Base-by-base conservation (phyloP, 352 stramenopile species). In the Globisporangium rhizosaccharum region DNA sequence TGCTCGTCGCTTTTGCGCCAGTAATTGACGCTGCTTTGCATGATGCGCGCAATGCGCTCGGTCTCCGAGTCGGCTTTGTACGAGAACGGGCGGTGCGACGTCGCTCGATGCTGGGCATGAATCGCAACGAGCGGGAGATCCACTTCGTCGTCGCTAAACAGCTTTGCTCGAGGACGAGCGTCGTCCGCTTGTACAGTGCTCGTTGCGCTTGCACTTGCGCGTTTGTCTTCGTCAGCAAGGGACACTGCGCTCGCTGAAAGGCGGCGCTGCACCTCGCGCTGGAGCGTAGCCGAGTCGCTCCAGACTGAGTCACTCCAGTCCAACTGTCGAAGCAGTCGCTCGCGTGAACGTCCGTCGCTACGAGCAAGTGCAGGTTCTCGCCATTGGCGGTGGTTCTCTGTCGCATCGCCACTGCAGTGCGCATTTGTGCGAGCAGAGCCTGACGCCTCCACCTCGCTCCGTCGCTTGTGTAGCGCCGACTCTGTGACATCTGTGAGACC, bases 21-120 rank as follows among this genome's bases (percentile, higher is more conserved):
- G 50, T 86, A 84, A 0, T 71, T 69, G 57, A 89, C 57, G 23
- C 67, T 91, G 39, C 79, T 76, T 53, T 91, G 79, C 81, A 91
- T 91, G 53, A 91, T 91, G 18, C 79, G 67, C 42, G 82, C 82
- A n/a, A 91, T 91, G 28, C 82, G 77, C 52, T 91, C 82, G 0
- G 81, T 91, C 58, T 91, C 81, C 7, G 76, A 85, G 64, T 91
- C 75, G 11, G 53, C 39, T 52, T 56, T 55, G 39, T 41, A 65
- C 26, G n/a, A 33, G 28, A 33, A 33, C 28, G 28, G 9, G 7
- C 41, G 41, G 15, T 47, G 14, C 41, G 41, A 25, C 9, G 44
- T 26, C 20, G 41, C 41, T 23, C 15, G 14, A 7, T 18, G 15
- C 18, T 20, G 12, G 0, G 12, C 41, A n/a, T 14, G 41, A 18